A percentile compares a stretch with the other conserved stretches of the same genome.
These are phyloP conservation scores for Hypocreales sp. DNA, from an alignment of 2,329 filamentous ascomycete genomes.

Conservation along the genomic window DNA sequence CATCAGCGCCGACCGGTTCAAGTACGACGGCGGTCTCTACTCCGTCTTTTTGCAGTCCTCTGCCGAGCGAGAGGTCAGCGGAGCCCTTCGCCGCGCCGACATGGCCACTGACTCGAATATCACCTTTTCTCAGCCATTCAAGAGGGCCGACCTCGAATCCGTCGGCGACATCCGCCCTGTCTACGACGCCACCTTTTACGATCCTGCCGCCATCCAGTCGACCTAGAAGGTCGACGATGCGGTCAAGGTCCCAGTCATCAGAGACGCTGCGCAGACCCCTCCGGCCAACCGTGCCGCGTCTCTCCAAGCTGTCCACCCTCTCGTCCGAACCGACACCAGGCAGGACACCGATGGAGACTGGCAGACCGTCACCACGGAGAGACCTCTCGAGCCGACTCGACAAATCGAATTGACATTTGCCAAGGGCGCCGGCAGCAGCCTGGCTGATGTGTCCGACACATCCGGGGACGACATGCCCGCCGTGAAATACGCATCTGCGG, in stretches of 20 bases:
- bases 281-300: not conserved
- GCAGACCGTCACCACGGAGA: slow-evolving; percentile 20
- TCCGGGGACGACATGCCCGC: slow-evolving; percentile 7
- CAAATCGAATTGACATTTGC: slow-evolving; percentile 9
- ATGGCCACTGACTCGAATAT: slow-evolving; percentile 7
- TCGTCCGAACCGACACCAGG: slow-evolving; percentile 5
- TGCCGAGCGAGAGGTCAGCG: slow-evolving; percentile 27
- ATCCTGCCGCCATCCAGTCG: slow-evolving; percentile 19
- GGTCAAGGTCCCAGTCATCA: slow-evolving; percentile 18
- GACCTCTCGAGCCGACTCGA: slow-evolving; percentile 7
- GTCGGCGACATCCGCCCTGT: slow-evolving; percentile 1
- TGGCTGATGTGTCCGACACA: slow-evolving; percentile 28
- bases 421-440: slow-evolving; percentile 23
- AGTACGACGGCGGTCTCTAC: slow-evolving; percentile 25
- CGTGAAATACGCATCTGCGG: not conserved
- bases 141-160: not conserved
- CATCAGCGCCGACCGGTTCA: slow-evolving; percentile 26
- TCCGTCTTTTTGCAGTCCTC: slow-evolving; percentile 19
- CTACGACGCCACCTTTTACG: slow-evolving; percentile 16
- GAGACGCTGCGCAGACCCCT: slow-evolving; percentile 2
- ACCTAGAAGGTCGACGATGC: slow-evolving; percentile 24
- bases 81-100: slow-evolving; percentile 16
- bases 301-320: slow-evolving; percentile 1
- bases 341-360: slow-evolving; percentile 15
- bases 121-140: slow-evolving; percentile 1